Percentiles rank a stretch among this genome's conserved stretches.
These are phyloP conservation scores for Ustilago nuda DNA, from an alignment of 1,284 basidiomycete species.

Conservation along the genomic window DNA sequence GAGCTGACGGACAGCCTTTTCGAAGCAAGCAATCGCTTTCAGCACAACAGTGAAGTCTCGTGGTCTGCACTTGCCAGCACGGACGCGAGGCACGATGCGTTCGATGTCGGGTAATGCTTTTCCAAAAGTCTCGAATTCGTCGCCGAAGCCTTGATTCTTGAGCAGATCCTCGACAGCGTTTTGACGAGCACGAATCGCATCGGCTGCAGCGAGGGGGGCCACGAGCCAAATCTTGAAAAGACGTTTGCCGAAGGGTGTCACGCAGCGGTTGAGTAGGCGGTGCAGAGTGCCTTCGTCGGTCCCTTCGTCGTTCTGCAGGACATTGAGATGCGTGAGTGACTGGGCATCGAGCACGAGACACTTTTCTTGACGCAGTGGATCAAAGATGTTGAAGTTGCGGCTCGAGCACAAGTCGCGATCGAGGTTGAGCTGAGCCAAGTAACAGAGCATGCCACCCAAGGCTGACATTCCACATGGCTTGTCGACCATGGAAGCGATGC, in stretches of 20 bases:
- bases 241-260: slow-evolving; percentile 67
- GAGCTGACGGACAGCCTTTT: slow-evolving; percentile 33
- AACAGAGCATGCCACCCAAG: slow-evolving; percentile 65
- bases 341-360: slow-evolving; percentile 67
- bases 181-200: slow-evolving; percentile 61
- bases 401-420: slow-evolving; percentile 66
- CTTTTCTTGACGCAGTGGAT: slow-evolving; percentile 57
- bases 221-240: slow-evolving; percentile 68
- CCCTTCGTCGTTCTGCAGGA: slow-evolving; percentile 67
- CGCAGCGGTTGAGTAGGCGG: slow-evolving; percentile 66
- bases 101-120: slow-evolving; percentile 65
- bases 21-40: slow-evolving; percentile 55
- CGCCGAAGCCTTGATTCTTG: slow-evolving; percentile 48
- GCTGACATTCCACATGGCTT: slow-evolving; percentile 58
- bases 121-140: slow-evolving; percentile 60
- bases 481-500: slow-evolving; percentile 57
- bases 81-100: slow-evolving; percentile 64
- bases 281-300: slow-evolving; percentile 66
- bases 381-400: slow-evolving; percentile 66
- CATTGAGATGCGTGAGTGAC: slow-evolving; percentile 66
- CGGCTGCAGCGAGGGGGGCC: slow-evolving; percentile 57
- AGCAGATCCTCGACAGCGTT: slow-evolving; percentile 67
- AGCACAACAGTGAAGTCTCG: slow-evolving; percentile 65
- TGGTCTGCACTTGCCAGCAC: slow-evolving; percentile 65
- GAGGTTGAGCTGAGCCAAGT: slow-evolving; percentile 65